Evolutionary conservation across 352 stramenopile genomes (phyloP).

Genomic region (Phytopythium helicoides): DNA sequence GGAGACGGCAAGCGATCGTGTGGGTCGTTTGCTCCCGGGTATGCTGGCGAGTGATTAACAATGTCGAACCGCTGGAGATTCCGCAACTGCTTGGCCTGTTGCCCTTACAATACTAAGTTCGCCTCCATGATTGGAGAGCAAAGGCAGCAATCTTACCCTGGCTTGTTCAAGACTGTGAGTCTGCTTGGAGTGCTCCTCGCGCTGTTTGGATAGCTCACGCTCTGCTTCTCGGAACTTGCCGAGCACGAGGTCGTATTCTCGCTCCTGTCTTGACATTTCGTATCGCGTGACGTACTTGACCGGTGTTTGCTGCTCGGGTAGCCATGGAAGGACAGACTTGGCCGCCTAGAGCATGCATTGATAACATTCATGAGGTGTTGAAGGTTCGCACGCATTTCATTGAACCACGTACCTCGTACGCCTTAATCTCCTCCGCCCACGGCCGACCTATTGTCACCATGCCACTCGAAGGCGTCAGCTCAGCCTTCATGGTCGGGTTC

Average conservation of each 20-base stretch:
- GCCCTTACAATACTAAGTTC: not conserved
- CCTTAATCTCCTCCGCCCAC: constrained; percentile 5
- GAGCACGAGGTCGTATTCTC: constrained; percentile 66
- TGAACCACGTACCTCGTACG: not conserved
- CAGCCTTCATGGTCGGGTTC: not conserved
- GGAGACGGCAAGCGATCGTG: constrained; percentile 30
- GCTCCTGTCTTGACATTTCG: constrained; percentile 66
- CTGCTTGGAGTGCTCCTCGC: constrained; percentile 27
- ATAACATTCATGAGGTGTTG: not conserved
- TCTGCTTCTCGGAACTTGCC: constrained; percentile 68
- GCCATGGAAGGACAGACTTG: constrained; percentile 65
- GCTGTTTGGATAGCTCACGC: constrained; percentile 27
- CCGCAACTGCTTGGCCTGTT: constrained; percentile 57
- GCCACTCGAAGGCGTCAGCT: not conserved
- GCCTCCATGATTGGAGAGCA: not conserved
- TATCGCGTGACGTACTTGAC: constrained; percentile 69
- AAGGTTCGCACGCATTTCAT: not conserved
- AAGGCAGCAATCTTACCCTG: constrained; percentile 15
- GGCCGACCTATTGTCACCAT: constrained; percentile 2
- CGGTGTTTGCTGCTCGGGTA: constrained; percentile 40
- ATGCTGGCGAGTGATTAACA: constrained; percentile 63
- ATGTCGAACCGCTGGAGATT: constrained; percentile 63
- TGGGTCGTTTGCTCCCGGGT: constrained; percentile 38
- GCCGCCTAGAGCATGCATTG: constrained; percentile 25
- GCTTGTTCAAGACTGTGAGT: constrained; percentile 41